Evolutionary conservation across 768 basidiomycete species (phyloP), one percentile per base, ranked within the genome.

Genomic region (Amanita rimosa): DNA sequence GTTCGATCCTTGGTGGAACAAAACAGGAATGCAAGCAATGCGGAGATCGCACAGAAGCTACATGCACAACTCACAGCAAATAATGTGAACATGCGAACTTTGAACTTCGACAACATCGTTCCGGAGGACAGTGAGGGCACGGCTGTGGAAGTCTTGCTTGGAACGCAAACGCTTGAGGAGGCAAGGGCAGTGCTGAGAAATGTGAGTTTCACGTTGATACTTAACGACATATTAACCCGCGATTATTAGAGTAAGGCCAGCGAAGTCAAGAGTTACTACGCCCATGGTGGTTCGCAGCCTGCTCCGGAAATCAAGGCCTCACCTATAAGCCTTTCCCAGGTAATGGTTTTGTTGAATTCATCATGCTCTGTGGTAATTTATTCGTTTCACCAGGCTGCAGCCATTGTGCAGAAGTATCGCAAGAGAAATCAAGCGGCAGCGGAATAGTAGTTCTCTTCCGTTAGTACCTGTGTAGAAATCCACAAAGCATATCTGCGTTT

Each of bases 1-100:
- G 57, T 60, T 33, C 22, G 57, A 27, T 50, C 59, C 6, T 62
- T 64, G 21, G 52, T 64, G 56, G 4, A 50, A 56, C 10, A 56
- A 55, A 33, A 42, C 61, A n/a, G 58, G 56, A 41, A 44, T 54
- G 38, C 38, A 39, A 39, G 16, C 38, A 39, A 39, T n/a, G 19
- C 17, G 10, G 21, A 17, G 10, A 39, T 39, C 7, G 38, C 38
- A 11, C 6, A 19, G 38, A 11, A 17, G 38, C 9, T 39, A 5
- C 4, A 19, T 11, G 4, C 19, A 13, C 49, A 55, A 33, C 53
- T 62, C 49, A 29, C 54, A 17, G 37, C 51, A 31, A 55, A 48
- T 33, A 56, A 59, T 2, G 53, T 53, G 6, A 48, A 60, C 46
- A 53, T 63, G 33, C 58, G 57, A 37, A 58, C 60, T n/a, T 49